phyloP scores from a whole-genome alignment of 1,284 basidiomycete genomes.

The Cystobasidium pallidum region DNA sequence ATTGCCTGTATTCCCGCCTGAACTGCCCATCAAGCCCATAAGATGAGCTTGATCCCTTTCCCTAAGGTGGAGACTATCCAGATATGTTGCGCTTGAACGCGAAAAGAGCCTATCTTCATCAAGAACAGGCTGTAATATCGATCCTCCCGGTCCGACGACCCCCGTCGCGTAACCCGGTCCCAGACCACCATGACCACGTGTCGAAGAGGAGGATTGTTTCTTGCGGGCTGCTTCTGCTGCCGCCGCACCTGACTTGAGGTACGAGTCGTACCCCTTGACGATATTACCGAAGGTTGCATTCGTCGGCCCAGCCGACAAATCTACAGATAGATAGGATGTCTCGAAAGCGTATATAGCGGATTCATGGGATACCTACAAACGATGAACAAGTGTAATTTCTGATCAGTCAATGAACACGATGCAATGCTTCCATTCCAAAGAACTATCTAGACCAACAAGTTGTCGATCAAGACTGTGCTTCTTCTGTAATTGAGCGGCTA shows the following conservation, averaged over 20 bases:
- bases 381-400: neutral
- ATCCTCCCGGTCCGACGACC: constrained; percentile 24
- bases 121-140: constrained; percentile 16
- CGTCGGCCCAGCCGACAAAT: constrained; percentile 44
- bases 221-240: constrained; percentile 30
- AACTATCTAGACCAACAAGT: constrained; percentile 38
- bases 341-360: constrained; percentile 60
- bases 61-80: constrained; percentile 27
- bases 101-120: constrained; percentile 37
- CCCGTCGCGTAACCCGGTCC: constrained; percentile 26
- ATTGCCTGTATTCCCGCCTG: constrained; percentile 18
- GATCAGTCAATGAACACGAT: neutral
- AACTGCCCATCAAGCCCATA: constrained; percentile 14
- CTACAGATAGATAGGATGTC: constrained; percentile 58
- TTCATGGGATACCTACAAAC: constrained; percentile 58
- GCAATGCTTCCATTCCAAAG: neutral
- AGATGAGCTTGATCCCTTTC: constrained; percentile 31
- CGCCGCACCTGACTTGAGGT: constrained; percentile 53
- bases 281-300: constrained; percentile 52
- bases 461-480: constrained; percentile 51
- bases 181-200: constrained; percentile 27
- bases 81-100: constrained; percentile 33
- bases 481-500: constrained; percentile 46
- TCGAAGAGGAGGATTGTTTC: constrained; percentile 19
- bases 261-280: constrained; percentile 60